These are phyloP conservation scores for Pseudogymnoascus sp. DNA, from an alignment of 2,329 filamentous ascomycete species.

Conservation along the genomic window DNA sequence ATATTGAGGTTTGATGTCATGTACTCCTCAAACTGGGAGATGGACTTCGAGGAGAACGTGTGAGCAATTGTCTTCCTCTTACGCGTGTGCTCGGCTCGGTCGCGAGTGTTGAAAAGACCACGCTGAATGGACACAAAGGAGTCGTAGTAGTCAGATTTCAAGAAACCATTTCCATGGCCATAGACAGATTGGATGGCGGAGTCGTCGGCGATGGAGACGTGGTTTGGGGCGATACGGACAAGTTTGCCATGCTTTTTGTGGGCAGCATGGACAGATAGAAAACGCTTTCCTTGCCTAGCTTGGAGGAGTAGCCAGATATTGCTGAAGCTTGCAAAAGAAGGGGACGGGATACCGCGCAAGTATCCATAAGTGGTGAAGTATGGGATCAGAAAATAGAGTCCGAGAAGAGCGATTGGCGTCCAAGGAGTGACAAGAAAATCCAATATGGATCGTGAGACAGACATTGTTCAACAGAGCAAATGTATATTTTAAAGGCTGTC, in stretches of 20 bases:
- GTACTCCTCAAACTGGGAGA: constrained; percentile 81
- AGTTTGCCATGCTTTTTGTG: constrained; percentile 58
- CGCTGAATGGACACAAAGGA: constrained; percentile 81
- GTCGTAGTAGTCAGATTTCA: constrained; percentile 77
- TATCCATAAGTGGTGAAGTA: constrained; percentile 26
- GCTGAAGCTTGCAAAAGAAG: constrained; percentile 53
- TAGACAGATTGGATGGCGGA: constrained; percentile 65
- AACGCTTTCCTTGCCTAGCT: constrained; percentile 56
- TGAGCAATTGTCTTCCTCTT: constrained; percentile 86
- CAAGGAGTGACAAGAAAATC: constrained; percentile 39
- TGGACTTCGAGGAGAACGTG: constrained; percentile 74
- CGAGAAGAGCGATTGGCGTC: constrained; percentile 38
- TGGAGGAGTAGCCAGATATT: constrained; percentile 72
- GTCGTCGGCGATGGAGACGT: constrained; percentile 69
- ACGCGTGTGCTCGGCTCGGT: constrained; percentile 71
- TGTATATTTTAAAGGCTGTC: background rate
- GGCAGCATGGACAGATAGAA: constrained; percentile 51
- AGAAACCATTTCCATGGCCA: constrained; percentile 63
- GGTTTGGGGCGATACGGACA: constrained; percentile 70
- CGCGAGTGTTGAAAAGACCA: constrained; percentile 82
- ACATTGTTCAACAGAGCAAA: constrained; percentile 16
- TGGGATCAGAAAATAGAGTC: constrained; percentile 29
- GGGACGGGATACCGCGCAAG: constrained; percentile 38
- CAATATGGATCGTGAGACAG: constrained; percentile 26
- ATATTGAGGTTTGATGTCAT: constrained; percentile 70